Base-by-base conservation (phyloP, 2,329 filamentous ascomycete genomes). In the Venturia carpophila region DNA sequence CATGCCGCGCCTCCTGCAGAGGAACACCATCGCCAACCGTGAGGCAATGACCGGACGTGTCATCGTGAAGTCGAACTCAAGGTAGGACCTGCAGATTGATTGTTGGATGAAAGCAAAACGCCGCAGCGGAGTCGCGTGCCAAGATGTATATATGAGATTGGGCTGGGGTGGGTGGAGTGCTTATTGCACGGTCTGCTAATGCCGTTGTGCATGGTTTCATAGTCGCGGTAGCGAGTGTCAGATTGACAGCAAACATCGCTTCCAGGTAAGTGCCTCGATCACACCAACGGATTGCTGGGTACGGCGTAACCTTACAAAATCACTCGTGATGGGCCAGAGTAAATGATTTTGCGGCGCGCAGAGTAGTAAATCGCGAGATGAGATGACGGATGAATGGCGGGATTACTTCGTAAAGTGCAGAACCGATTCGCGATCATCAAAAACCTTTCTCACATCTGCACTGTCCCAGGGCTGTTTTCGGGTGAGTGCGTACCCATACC, bases 41-140 rank as follows among this genome's bases (percentile, higher is more conserved):
- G 52, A 58, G 52, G 52, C 27, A 58, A 37, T n/a, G 52, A n/a
- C 52, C 52, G 52, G 19, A 27, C 52, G 27, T 24, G 30, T 27
- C 52, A 58, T 37, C 27, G 52, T 58, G 52, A 58, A 24, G 27
- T 37, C 30, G 52, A 58, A n/a, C 52, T 27, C 52, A 58, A 58
- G 11, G 30, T 37, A 58, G 52, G 27, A 37, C 30, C 52, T 58
- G 52, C 52, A 58, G 52, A 58, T 58, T 58, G n/a, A 58, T 58
- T 58, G 52, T 58, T 58, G 52, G 17, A 15, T 37, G 27, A 24
- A 37, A 34, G 30, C 52, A 58, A 58, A 58, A 9, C 30, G 30
- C 27, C 52, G 37, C 52, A n/a, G 5, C n/a, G 7, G 30, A 58
- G 52, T 58, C 30, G 27, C 30, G 6, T 58, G 52, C 52, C 52